Percentiles rank a stretch among this genome's conserved stretches.
Evolutionary conservation across 2,329 filamentous ascomycete genomes (phyloP).

Genomic region (Exophiala spinifera): DNA sequence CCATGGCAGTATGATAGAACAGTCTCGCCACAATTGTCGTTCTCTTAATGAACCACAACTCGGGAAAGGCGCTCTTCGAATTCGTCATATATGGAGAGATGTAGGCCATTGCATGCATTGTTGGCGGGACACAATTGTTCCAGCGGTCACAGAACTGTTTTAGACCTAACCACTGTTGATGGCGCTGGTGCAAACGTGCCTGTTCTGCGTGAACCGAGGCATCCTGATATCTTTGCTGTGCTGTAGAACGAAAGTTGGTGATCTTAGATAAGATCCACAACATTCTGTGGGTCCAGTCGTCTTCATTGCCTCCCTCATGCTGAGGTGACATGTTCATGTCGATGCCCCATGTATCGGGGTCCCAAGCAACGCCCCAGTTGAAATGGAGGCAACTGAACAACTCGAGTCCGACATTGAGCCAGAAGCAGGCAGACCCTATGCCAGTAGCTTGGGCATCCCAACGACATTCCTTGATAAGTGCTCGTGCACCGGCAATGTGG

Average conservation of each 20-base stretch:
- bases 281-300: constrained; percentile 84
- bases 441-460: constrained; percentile 80
- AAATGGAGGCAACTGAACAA: constrained; percentile 83
- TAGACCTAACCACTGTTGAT: constrained; percentile 74
- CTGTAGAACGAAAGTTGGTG: constrained; percentile 73
- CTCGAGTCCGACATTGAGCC: constrained; percentile 89
- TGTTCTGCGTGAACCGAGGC: constrained; percentile 58
- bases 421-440: constrained; percentile 85
- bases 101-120: constrained; percentile 84
- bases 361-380: constrained; percentile 83
- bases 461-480: constrained; percentile 81
- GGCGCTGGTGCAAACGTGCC: constrained; percentile 60
- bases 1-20: constrained; percentile 85
- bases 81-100: constrained; percentile 65
- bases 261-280: constrained; percentile 86
- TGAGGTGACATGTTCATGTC: constrained; percentile 68
- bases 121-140: constrained; percentile 73
- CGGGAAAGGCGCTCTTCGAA: constrained; percentile 74
- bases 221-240: constrained; percentile 58
- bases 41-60: constrained; percentile 85
- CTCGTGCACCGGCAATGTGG: constrained; percentile 79
- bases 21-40: constrained; percentile 76
- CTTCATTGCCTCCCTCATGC: constrained; percentile 61
- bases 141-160: constrained; percentile 79
- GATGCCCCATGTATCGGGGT: constrained; percentile 85